A percentile compares a stretch with the other conserved stretches of the same genome.
Evolutionary conservation across 2,329 filamentous ascomycete genomes (phyloP).

Genomic region (Xylaria sp.): DNA sequence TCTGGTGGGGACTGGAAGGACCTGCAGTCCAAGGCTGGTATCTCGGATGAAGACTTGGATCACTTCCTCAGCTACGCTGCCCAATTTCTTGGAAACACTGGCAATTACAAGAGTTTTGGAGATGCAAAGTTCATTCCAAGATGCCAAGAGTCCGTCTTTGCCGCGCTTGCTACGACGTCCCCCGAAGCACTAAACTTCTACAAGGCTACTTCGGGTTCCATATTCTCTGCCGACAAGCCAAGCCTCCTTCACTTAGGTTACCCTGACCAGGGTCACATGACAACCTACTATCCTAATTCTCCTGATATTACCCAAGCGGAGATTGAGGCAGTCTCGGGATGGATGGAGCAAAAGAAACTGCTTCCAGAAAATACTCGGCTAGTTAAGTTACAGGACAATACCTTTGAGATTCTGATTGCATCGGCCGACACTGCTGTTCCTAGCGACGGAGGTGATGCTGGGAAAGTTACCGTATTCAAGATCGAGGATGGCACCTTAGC

Average conservation of each 20-base stretch:
- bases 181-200: conserved; percentile 68
- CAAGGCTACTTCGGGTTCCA: conserved; percentile 70
- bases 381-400: conserved; percentile 66
- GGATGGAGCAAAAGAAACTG: conserved; percentile 73
- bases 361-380: conserved; percentile 79
- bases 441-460: conserved; percentile 68
- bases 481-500: conserved; percentile 64
- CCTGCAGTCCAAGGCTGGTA: conserved; percentile 67
- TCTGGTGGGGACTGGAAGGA: conserved; percentile 73
- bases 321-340: conserved; percentile 73
- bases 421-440: conserved; percentile 68
- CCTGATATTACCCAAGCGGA: conserved; percentile 75
- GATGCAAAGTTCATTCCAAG: conserved; percentile 84
- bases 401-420: conserved; percentile 77
- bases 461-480: conserved; percentile 66
- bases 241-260: conserved; percentile 78
- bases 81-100: conserved; percentile 79
- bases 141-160: conserved; percentile 66
- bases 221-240: conserved; percentile 70
- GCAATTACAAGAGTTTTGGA: conserved; percentile 88
- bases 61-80: conserved; percentile 78
- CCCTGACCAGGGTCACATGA: conserved; percentile 75
- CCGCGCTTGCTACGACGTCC: conserved; percentile 66
- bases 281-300: conserved; percentile 82
- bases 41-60: conserved; percentile 67